Percentiles rank a stretch among this genome's conserved stretches.
phyloP scores from a whole-genome alignment of 164 flowering plant genomes.

The Macadamia tetraphylla region DNA sequence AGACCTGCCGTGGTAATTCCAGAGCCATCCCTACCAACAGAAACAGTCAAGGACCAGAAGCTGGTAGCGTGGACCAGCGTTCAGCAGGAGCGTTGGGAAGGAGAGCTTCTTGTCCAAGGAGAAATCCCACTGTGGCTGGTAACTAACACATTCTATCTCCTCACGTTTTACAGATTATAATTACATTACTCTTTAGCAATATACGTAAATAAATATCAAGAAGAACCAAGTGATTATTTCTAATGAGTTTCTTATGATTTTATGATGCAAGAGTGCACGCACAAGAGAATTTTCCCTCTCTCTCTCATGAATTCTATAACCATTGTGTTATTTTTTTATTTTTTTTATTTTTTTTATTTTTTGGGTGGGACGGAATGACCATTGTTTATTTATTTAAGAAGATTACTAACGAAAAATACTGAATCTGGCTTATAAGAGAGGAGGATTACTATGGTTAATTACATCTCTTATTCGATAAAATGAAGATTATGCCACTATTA shows the following conservation, averaged over 20 bases:
- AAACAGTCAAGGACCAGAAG: constrained; percentile 4
- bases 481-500: too few relatives aligned
- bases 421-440: too few relatives aligned
- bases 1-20: constrained; percentile 14
- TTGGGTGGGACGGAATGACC: too few relatives aligned
- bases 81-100: constrained; percentile 65
- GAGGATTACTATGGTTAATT: too few relatives aligned
- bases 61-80: constrained; percentile 75
- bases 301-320: too few relatives aligned
- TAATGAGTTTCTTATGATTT: background rate
- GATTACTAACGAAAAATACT: too few relatives aligned
- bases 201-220: background rate
- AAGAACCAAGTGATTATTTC: background rate
- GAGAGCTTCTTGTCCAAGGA: constrained; percentile 59
- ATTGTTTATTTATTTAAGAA: too few relatives aligned
- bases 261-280: background rate
- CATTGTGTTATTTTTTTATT: too few relatives aligned
- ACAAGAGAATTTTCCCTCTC: background rate
- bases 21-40: constrained; percentile 16
- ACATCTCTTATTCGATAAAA: too few relatives aligned
- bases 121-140: constrained; percentile 74
- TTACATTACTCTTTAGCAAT: too few relatives aligned
- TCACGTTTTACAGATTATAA: background rate
- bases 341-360: too few relatives aligned
- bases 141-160: background rate